phyloP scores from a whole-genome alignment of 1,284 basidiomycete genomes.

The Malassezia vespertilionis region DNA sequence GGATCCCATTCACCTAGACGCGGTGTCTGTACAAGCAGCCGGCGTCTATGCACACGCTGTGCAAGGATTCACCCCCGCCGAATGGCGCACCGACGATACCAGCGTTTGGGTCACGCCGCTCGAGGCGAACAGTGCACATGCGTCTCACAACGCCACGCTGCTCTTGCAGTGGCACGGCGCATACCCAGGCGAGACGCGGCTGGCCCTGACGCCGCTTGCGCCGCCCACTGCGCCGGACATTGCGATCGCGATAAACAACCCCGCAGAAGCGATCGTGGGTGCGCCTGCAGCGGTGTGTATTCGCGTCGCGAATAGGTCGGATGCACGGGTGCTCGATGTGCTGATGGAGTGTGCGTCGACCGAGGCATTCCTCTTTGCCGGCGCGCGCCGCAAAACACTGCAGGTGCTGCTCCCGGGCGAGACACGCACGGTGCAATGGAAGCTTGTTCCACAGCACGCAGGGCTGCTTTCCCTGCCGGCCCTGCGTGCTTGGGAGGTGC shows the following conservation, averaged over 20 bases:
- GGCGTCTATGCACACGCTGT: background rate
- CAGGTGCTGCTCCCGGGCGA: constrained; percentile 10
- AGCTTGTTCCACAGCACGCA: background rate
- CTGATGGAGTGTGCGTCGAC: background rate
- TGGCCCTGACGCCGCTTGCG: background rate
- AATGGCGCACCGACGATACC: constrained; percentile 1
- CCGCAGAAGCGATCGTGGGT: background rate
- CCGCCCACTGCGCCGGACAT: background rate
- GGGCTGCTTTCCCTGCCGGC: constrained; percentile 2
- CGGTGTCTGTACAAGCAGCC: background rate
- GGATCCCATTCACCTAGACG: background rate
- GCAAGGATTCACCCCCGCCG: background rate
- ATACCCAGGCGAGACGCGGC: background rate
- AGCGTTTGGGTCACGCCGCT: background rate
- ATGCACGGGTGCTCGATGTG: background rate
- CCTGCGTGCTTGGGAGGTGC: constrained; percentile 7
- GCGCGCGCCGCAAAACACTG: background rate
- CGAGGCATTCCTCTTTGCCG: constrained; percentile 1
- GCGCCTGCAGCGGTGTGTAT: background rate
- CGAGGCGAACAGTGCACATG: background rate
- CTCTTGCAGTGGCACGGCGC: constrained; percentile 1
- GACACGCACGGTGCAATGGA: background rate
- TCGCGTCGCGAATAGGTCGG: background rate
- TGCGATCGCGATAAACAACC: background rate
- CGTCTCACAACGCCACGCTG: background rate